These are phyloP conservation scores for Eucalyptus shirleyi DNA, from an alignment of 345 rosid species.

Conservation along the genomic window DNA sequence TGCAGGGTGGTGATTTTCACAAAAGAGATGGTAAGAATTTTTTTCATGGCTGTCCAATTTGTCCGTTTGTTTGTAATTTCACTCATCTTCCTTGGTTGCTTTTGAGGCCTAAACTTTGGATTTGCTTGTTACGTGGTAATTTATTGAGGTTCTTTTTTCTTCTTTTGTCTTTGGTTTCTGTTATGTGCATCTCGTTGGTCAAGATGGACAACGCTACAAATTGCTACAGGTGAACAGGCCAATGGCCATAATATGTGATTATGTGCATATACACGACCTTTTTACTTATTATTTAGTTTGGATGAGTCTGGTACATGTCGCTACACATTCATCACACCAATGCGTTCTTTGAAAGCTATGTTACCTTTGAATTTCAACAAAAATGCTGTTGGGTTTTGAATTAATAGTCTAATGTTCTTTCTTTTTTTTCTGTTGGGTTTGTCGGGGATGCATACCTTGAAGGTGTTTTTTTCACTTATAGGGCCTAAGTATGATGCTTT, in stretches of 20 bases:
- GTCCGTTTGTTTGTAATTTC: background rate
- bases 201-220: background rate
- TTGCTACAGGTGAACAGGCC: background rate
- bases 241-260: background rate
- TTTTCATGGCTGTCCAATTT: background rate
- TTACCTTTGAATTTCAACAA: background rate
- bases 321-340: background rate
- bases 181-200: background rate
- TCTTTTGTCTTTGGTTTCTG: background rate
- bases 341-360: background rate
- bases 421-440: background rate
- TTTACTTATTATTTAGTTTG: background rate
- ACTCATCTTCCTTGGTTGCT: background rate
- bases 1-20: conserved; percentile 95
- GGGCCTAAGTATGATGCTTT: background rate
- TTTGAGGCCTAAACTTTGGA: background rate
- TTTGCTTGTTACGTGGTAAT: background rate
- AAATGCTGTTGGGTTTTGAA: background rate
- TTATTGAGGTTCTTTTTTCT: background rate
- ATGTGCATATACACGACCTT: background rate
- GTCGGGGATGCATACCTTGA: background rate
- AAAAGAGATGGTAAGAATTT: conserved; percentile 75
- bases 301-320: background rate
- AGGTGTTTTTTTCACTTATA: background rate
- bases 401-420: background rate